Evolutionary conservation across 441 rosid genomes (phyloP), one percentile per base, ranked within the genome.

Genomic region (Adansonia grandidieri): DNA sequence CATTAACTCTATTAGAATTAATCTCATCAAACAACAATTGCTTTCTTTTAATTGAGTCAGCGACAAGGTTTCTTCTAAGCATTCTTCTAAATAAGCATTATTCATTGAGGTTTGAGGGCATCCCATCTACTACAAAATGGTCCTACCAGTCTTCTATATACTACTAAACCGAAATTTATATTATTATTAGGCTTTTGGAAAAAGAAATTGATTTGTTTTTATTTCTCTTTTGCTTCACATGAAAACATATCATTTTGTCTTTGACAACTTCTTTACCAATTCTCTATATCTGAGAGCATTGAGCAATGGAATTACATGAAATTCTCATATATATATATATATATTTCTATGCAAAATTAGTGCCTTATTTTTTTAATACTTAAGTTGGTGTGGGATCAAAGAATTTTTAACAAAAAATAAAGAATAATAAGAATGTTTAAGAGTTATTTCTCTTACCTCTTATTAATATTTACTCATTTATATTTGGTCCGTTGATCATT

Each of bases 191-290:
- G 3, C 42, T 13, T 13, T 13, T 44, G 1, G 9, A 42, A 3
- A 7, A 15, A n/a, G 11, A 40, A 42, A 14, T 11, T 61, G 45
- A 62, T 11, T 11, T 62, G 67, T 13, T 66, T 15, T 28, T 9
- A 0, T 58, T 58, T 58, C 32, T 58, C 20, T 37, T 37, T 42
- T 7, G 48, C 69, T 64, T 15, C 70, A 40, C 50, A 65, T 63
- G 68, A 63, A 32, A 63, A 63, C 68, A 8, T 32, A 63, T 63
- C 47, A 63, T 32, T 63, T 64, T 37, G 69, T 64, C 47, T 64
- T 37, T 61, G 40, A 9, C 65, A 22, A 14, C 37, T 62, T 62
- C 66, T 62, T 40, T 65, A 42, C 13, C n/a, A 13, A 64, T 14
- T 8, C 70, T 65, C 47, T 65, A 32, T 63, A 32, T 63, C 15